Conservation (phyloP, 441 rosid species). For the Biscutella auriculata region DNA sequence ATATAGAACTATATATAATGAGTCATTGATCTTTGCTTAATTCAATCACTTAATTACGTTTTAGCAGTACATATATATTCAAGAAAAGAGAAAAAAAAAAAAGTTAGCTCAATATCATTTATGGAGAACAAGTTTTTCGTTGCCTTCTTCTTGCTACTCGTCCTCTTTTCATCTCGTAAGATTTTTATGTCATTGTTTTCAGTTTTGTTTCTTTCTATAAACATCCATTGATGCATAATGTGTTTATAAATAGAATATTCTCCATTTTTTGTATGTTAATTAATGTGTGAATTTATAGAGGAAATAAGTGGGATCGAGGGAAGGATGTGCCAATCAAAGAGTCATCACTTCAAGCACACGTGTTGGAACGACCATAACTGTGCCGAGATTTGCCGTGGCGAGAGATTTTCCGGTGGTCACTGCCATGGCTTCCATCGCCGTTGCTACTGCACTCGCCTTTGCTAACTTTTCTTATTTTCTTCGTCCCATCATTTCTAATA, state of each 20-base stretch:
- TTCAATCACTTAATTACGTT: neutral
- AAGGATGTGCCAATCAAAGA: constrained; percentile 45
- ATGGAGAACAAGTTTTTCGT: constrained; percentile 27
- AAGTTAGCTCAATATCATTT: neutral
- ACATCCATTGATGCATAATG: neutral
- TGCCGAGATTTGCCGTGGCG: constrained; percentile 34
- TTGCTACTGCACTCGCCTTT: constrained; percentile 39
- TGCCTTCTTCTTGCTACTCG: constrained; percentile 30
- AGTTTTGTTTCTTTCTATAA: neutral
- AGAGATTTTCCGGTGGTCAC: constrained; percentile 43
- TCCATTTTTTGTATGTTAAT: neutral
- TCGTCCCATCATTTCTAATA: neutral
- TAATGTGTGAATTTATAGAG: constrained; percentile 9
- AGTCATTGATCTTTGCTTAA: neutral
- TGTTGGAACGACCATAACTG: constrained; percentile 41
- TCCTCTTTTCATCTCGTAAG: constrained; percentile 37
- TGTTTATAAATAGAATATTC: neutral
- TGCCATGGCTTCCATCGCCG: constrained; percentile 40
- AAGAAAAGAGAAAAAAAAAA: neutral
- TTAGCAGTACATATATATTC: neutral
- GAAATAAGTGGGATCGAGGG: constrained; percentile 31
- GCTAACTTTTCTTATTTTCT: neutral
- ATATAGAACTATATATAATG: neutral
- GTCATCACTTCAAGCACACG: constrained; percentile 34
- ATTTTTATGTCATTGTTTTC: too few species aligned